Evolutionary conservation across 176 grass and related monocot species (phyloP), one percentile per base, ranked within the genome.

Genomic region (Oryza meridionalis): DNA sequence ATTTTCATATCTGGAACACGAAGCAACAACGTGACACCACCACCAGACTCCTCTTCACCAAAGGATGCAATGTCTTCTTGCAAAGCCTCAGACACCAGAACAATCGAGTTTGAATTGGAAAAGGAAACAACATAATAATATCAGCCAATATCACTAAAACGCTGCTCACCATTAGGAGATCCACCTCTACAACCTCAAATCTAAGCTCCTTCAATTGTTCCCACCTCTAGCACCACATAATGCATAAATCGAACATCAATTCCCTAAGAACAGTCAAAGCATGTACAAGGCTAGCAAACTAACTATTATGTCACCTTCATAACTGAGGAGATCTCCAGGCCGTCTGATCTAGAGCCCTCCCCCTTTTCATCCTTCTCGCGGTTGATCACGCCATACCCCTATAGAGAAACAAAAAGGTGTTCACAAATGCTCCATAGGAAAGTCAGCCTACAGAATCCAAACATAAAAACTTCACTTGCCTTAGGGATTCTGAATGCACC

Each of bases 181-280:
- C 87, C 33, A 90, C 46, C 80, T 98, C 96, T 78, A 85, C 74
- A 73, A 93, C 78, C 84, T 98, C 96, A 87, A 98, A 87, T 3
- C 61, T 84, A 62, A 83, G 62, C 78, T 86, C 86, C 79, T 90
- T 88, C 79, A 82, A 80, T 62, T 84, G 67, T 69, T 83, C 86
- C 69, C 72, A 24, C 65, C 76, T 33, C 96, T 98, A 81, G 88
- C 44, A 74, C 63, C 59, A 86, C 44, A 71, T 24, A 50, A 76
- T 26, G 10, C 14, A 93, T 65, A 62, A 72, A 84, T 77, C 45
- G 77, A 45, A 67, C 16, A 46, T 26, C 11, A 77, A 70, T 82
- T 31, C 72, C 29, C 51, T 11, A 22, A 62, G 2, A 70, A 72
- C 72, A 63, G 51, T 79, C 4, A 46, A 50, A 93, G 22, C 46